Base-by-base conservation (phyloP, 257 asterid species). In the Capsicum baccatum region DNA sequence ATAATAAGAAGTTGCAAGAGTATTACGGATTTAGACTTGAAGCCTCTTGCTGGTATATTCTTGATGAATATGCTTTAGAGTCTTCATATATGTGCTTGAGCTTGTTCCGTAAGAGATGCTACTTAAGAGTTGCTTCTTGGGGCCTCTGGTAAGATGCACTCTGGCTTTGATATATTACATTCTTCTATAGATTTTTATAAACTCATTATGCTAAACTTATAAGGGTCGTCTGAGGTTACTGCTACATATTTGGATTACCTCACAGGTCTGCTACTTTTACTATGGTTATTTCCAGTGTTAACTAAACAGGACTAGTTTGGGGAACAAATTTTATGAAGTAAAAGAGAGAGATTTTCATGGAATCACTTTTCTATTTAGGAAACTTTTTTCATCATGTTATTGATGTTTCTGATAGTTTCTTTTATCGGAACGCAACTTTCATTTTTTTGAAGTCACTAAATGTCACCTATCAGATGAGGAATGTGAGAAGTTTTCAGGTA, bases 1-100 rank as follows among this genome's bases (percentile, higher is more conserved):
- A 93, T 90, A 85, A 83, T 95, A 84, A 93, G 94, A 91, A 91
- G 97, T 88, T 97, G 99, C 88, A 97, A 91, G 83, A 92, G 96
- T 92, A 92, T 97, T 67, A 86, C 89, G 16, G 98, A 97, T 89
- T 87, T 93, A 55, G 99, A 97, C 88, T 94, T 97, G 95, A 94
- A 89, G 88, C 90, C 92, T 83, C 87, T 97, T 50, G 89, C 97
- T 85, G 99, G 99, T 97, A 60, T 48, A 60, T 54, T 21, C 33
- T 67, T 5, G 19, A 54, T 70, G 78, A 52, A 10, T 37, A n/a
- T 50, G 67, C 35, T 60, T 42, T 64, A 8, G 6, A 14, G 33
- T 8, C 64, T 63, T 81, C 74, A 12, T 82, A 26, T 10, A 3
- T 52, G 66, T 66, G 8, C 8, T 15, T 6, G 64, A 50, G 81